Percentiles rank a stretch among this genome's conserved stretches.
Evolutionary conservation across 805 yeast genomes (phyloP).

Genomic region (Diddensiella santjacobensis): DNA sequence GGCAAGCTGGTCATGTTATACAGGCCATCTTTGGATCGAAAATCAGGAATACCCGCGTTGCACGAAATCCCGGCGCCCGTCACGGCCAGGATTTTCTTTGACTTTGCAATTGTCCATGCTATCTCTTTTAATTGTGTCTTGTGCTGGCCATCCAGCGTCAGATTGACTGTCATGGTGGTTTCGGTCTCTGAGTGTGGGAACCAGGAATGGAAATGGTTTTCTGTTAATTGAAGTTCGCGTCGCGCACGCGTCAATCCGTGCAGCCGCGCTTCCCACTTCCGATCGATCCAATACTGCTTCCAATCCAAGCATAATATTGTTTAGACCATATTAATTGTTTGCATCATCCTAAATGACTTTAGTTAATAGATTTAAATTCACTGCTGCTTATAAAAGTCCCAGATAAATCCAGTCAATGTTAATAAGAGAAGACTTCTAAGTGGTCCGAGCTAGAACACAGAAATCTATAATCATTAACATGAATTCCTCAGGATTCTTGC

Average conservation of each 20-base stretch:
- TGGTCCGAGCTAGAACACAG: too few relatives aligned
- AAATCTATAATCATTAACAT: too few relatives aligned
- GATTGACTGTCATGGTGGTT: conserved; percentile 12
- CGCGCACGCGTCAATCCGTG: neutral
- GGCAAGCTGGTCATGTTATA: conserved; percentile 67
- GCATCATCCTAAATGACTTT: too few relatives aligned
- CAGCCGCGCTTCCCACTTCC: neutral
- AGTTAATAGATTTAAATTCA: too few relatives aligned
- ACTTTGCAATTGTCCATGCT: conserved; percentile 41
- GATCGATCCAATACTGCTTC: too few relatives aligned
- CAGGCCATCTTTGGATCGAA: conserved; percentile 78
- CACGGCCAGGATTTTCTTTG: conserved; percentile 58
- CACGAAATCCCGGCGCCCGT: conserved; percentile 98
- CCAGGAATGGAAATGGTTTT: too few relatives aligned
- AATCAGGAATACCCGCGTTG: conserved; percentile 96
- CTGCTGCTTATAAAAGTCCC: too few relatives aligned
- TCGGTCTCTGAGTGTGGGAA: neutral
- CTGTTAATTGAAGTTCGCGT: neutral
- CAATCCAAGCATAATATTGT: too few relatives aligned
- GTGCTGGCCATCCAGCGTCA: conserved; percentile 18
- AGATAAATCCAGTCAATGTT: too few relatives aligned
- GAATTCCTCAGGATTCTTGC: too few relatives aligned
- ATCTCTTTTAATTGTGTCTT: conserved; percentile 24
- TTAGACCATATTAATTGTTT: too few relatives aligned
- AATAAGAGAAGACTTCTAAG: too few relatives aligned